A percentile compares a stretch with the other conserved stretches of the same genome.
Conservation (phyloP, 495 filamentous ascomycete species). For the Neurospora sp. region DNA sequence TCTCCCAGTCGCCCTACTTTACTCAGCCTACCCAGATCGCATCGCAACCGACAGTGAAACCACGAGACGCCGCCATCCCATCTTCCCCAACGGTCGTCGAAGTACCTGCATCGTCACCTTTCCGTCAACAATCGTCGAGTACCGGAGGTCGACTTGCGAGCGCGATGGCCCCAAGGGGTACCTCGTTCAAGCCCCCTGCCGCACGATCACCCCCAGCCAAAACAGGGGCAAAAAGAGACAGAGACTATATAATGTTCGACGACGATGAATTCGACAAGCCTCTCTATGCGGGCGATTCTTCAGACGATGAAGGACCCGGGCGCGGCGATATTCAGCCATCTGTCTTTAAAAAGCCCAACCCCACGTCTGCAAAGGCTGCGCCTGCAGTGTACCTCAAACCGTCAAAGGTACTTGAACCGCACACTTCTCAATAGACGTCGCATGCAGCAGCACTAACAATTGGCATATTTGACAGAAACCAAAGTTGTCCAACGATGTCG, state of each 20-base stretch:
- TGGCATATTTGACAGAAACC: neutral
- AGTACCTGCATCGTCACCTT: conserved; percentile 68
- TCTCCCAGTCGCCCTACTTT: conserved; percentile 29
- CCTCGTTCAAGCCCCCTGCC: conserved; percentile 42
- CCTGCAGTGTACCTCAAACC: neutral
- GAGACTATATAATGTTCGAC: conserved; percentile 29
- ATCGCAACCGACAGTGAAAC: conserved; percentile 7
- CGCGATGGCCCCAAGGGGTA: neutral
- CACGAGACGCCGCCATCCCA: conserved; percentile 4
- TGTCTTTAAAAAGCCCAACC: conserved; percentile 37
- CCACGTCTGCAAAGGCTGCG: neutral
- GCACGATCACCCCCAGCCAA: conserved; percentile 2
- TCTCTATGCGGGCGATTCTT: conserved; percentile 29
- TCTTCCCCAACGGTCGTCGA: conserved; percentile 49
- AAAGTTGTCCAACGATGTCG: neutral
- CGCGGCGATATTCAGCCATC: conserved; percentile 63
- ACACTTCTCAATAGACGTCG: neutral
- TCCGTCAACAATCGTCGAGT: conserved; percentile 55
- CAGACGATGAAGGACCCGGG: conserved; percentile 32
- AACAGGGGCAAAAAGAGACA: conserved; percentile 7
- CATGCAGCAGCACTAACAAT: neutral
- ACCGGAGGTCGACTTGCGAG: conserved; percentile 56
- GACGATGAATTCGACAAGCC: conserved; percentile 33
- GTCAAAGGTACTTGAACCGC: neutral
- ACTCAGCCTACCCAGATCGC: conserved; percentile 65